A percentile compares a stretch with the other conserved stretches of the same genome.
These are phyloP conservation scores for Eutrema yunnanense DNA, from an alignment of 345 rosid species.

Conservation along the genomic window DNA sequence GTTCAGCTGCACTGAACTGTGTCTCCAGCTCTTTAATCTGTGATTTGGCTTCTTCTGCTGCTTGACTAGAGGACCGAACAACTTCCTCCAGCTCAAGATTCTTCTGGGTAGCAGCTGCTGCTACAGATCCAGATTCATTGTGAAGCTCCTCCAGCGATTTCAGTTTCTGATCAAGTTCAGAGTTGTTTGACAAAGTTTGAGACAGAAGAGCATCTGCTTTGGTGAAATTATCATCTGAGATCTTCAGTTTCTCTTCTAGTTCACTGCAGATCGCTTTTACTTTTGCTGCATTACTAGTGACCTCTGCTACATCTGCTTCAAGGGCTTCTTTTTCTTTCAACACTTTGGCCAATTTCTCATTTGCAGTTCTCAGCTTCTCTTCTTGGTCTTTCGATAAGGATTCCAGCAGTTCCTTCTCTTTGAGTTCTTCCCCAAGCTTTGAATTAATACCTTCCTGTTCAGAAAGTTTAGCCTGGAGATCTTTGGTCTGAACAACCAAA, in stretches of 20 bases:
- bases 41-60: conserved; percentile 58
- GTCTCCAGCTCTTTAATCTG: conserved; percentile 65
- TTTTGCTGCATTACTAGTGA: conserved; percentile 34
- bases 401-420: conserved; percentile 47
- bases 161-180: conserved; percentile 69
- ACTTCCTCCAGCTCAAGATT: conserved; percentile 67
- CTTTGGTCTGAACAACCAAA: conserved; percentile 40
- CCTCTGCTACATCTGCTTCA: conserved; percentile 47
- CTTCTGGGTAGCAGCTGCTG: conserved; percentile 62
- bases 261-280: conserved; percentile 45
- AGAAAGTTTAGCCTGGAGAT: conserved; percentile 47
- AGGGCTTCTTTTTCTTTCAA: conserved; percentile 56
- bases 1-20: conserved; percentile 54
- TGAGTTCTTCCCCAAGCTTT: conserved; percentile 38
- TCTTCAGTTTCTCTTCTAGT: conserved; percentile 61
- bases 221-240: conserved; percentile 55
- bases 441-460: conserved; percentile 43
- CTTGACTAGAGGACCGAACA: conserved; percentile 48
- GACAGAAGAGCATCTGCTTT: conserved; percentile 66
- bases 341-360: conserved; percentile 61
- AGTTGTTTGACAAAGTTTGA: conserved; percentile 59
- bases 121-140: conserved; percentile 51
- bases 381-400: conserved; percentile 56
- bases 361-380: conserved; percentile 52
- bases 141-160: conserved; percentile 66